Conservation (phyloP, 768 basidiomycete species). For the Tulasnella sp. region DNA sequence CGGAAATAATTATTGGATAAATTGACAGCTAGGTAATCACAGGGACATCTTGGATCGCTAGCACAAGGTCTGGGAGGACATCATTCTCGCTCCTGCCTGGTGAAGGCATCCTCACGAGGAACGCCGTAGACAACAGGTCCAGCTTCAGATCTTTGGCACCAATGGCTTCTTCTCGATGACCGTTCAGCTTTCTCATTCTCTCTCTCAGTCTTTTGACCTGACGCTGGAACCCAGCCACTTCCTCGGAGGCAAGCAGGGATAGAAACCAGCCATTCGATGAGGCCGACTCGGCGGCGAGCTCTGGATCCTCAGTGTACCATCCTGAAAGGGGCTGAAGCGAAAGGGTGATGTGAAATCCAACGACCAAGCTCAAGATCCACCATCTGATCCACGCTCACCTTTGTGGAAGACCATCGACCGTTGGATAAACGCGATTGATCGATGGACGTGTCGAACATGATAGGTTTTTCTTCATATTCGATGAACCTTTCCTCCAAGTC, state of each 20-base stretch:
- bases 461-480: background rate
- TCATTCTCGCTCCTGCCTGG: background rate
- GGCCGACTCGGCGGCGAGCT: background rate
- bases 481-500: background rate
- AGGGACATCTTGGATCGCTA: background rate
- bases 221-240: background rate
- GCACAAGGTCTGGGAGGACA: background rate
- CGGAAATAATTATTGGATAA: background rate
- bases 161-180: background rate
- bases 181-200: background rate
- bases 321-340: background rate
- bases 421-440: background rate
- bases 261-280: background rate
- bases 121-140: background rate
- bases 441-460: background rate
- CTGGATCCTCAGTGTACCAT: background rate
- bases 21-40: background rate
- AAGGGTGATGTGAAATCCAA: background rate
- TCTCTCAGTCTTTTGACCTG: background rate
- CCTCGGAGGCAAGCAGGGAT: background rate
- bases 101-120: background rate
- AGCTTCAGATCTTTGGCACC: background rate
- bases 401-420: background rate
- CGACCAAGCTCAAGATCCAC: background rate
- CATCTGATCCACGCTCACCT: background rate